Percentiles rank a stretch among this genome's conserved stretches.
These are phyloP conservation scores for Casuarina glauca DNA, from an alignment of 306 rosid genomes.

Conservation along the genomic window DNA sequence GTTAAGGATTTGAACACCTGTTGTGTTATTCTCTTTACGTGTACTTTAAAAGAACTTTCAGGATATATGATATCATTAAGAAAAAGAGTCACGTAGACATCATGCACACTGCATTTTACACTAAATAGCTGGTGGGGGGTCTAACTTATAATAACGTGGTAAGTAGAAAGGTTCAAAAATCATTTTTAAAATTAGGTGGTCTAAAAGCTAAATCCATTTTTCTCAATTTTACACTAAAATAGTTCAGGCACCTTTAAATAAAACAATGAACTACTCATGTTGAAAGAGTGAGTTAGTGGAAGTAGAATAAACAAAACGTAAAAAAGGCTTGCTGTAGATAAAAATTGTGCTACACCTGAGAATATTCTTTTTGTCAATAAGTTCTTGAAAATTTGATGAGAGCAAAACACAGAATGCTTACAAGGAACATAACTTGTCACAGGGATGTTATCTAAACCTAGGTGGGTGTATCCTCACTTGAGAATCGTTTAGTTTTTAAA, in stretches of 20 bases:
- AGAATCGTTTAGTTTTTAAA: background rate
- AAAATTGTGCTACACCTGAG: background rate
- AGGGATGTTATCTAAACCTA: no score
- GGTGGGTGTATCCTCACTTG: background rate
- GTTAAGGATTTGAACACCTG: no score
- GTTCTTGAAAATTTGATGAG: background rate
- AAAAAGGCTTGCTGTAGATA: background rate
- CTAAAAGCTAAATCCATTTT: no score
- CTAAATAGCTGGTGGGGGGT: no score
- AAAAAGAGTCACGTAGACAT: no score
- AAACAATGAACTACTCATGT: background rate
- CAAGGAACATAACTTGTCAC: background rate
- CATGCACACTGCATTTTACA: no score
- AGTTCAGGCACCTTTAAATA: background rate
- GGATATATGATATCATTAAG: no score
- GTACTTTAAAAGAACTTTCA: no score
- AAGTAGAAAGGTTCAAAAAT: no score
- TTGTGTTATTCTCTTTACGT: no score
- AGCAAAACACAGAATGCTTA: background rate
- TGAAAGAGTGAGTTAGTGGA: background rate
- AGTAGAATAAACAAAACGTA: background rate
- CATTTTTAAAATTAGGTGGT: no score
- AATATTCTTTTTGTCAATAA: background rate
- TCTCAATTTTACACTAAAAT: background rate
- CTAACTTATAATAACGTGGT: no score